phyloP scores from a whole-genome alignment of 2,329 filamentous ascomycete species.

The Pleurostoma richardsiae region DNA sequence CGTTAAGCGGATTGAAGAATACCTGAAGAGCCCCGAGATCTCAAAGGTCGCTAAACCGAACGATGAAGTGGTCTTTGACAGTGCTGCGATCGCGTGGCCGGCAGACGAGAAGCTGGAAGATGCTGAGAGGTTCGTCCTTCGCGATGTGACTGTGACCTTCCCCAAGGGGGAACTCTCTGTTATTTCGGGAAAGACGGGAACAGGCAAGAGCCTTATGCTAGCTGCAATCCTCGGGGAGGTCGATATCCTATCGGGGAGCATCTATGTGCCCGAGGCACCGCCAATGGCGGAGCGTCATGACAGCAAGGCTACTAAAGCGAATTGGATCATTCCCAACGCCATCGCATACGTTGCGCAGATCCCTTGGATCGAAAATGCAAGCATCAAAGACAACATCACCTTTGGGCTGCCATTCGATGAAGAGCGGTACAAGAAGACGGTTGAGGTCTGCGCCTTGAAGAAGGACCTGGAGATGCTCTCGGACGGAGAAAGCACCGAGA shows the following conservation, averaged over 20 bases:
- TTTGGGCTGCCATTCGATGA: constrained; percentile 69
- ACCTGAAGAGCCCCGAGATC: constrained; percentile 64
- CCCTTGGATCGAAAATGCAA: constrained; percentile 82
- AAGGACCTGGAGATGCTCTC: constrained; percentile 73
- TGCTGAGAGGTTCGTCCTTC: constrained; percentile 59
- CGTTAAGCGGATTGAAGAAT: constrained; percentile 64
- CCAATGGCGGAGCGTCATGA: constrained; percentile 53
- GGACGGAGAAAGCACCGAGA: constrained; percentile 75
- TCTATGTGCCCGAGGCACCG: constrained; percentile 50
- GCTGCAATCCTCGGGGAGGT: constrained; percentile 73
- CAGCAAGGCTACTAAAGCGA: constrained; percentile 51
- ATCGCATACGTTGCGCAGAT: constrained; percentile 75
- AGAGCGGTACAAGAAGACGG: constrained; percentile 64
- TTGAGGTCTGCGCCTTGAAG: constrained; percentile 67
- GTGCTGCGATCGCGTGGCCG: constrained; percentile 71
- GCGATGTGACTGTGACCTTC: constrained; percentile 61
- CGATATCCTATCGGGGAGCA: constrained; percentile 58
- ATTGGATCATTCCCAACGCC: constrained; percentile 66
- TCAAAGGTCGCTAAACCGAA: constrained; percentile 47
- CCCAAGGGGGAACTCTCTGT: constrained; percentile 66
- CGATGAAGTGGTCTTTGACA: constrained; percentile 58
- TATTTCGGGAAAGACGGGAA: constrained; percentile 72
- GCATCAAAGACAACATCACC: constrained; percentile 71
- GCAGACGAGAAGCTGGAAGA: constrained; percentile 54
- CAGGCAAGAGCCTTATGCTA: constrained; percentile 72